A percentile compares a stretch with the other conserved stretches of the same genome.
Evolutionary conservation across 2,329 filamentous ascomycete species (phyloP).

Genomic region (Nannizziopsis arthrosporioides): DNA sequence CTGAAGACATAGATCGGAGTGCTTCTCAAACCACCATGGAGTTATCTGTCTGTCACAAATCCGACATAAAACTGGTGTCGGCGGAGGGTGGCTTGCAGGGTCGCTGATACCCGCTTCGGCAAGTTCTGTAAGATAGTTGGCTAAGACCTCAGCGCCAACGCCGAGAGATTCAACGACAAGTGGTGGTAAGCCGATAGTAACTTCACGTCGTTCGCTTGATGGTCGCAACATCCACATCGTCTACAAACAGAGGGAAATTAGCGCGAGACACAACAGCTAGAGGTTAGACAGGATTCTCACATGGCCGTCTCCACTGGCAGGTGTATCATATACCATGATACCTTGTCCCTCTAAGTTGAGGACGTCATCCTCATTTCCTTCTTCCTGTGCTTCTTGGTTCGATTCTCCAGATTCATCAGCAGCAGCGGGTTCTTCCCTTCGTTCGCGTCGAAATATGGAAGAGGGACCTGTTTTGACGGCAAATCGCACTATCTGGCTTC

Average conservation of each 20-base stretch:
- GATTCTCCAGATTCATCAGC: slow-evolving; percentile 29
- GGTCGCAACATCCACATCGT: slow-evolving; percentile 99
- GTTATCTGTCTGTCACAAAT: slow-evolving; percentile 96
- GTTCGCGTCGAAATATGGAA: slow-evolving; percentile 47
- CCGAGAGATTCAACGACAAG: slow-evolving; percentile 87
- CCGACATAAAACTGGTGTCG: slow-evolving; percentile 76
- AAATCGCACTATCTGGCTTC: slow-evolving; percentile 82
- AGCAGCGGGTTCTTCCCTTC: background rate
- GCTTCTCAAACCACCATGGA: slow-evolving; percentile 99
- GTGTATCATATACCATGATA: slow-evolving; percentile 92
- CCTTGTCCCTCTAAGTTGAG: slow-evolving; percentile 89
- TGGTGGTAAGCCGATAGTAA: slow-evolving; percentile 86
- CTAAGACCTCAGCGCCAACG: slow-evolving; percentile 86
- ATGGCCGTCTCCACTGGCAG: slow-evolving; percentile 77
- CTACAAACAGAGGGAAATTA: slow-evolving; percentile 38
- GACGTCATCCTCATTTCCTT: slow-evolving; percentile 35
- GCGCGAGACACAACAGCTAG: slow-evolving; percentile 18
- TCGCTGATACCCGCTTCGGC: slow-evolving; percentile 71
- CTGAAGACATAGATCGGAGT: slow-evolving; percentile 88
- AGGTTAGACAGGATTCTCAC: slow-evolving; percentile 45
- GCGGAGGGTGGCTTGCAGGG: slow-evolving; percentile 64
- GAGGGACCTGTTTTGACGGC: slow-evolving; percentile 56
- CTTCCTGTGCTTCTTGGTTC: slow-evolving; percentile 28
- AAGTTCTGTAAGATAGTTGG: slow-evolving; percentile 80
- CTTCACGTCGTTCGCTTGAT: slow-evolving; percentile 74